phyloP scores from a whole-genome alignment of 2,329 filamentous ascomycete genomes.

The Rutstroemia sp. region DNA sequence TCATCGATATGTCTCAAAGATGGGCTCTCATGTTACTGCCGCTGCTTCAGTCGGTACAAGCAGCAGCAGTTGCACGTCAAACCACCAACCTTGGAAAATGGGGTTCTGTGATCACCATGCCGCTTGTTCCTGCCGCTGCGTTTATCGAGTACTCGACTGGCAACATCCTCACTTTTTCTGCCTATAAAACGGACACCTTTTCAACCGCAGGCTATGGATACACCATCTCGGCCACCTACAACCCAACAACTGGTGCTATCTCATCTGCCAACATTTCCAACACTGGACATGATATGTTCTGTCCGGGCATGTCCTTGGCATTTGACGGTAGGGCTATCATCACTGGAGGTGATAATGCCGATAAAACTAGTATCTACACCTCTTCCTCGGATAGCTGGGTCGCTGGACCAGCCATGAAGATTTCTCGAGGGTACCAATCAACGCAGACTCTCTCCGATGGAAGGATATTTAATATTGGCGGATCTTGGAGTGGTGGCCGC shows the following conservation, averaged over 20 bases:
- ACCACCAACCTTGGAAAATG: conserved; percentile 10
- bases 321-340: conserved; percentile 12
- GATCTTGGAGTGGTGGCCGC: conserved; percentile 44
- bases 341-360: conserved; percentile 12
- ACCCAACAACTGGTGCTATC: conserved; percentile 23
- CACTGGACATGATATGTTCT: conserved; percentile 19
- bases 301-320: conserved; percentile 15
- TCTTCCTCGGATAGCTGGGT: conserved; percentile 21
- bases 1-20: not conserved
- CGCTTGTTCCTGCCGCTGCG: conserved; percentile 14
- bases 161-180: conserved; percentile 14
- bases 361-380: conserved; percentile 13
- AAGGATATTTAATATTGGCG: conserved; percentile 48
- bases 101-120: conserved; percentile 16
- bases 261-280: conserved; percentile 24
- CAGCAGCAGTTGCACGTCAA: not conserved
- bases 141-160: conserved; percentile 12
- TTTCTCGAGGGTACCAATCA: conserved; percentile 7
- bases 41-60: not conserved
- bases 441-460: conserved; percentile 28
- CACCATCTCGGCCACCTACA: conserved; percentile 30
- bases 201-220: conserved; percentile 14
- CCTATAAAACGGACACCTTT: conserved; percentile 9
- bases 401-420: conserved; percentile 1
- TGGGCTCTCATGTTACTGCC: not conserved